Evolutionary conservation across 331 rosid genomes (phyloP), one percentile per base, ranked within the genome.

Genomic region (Stylosanthes scabra): DNA sequence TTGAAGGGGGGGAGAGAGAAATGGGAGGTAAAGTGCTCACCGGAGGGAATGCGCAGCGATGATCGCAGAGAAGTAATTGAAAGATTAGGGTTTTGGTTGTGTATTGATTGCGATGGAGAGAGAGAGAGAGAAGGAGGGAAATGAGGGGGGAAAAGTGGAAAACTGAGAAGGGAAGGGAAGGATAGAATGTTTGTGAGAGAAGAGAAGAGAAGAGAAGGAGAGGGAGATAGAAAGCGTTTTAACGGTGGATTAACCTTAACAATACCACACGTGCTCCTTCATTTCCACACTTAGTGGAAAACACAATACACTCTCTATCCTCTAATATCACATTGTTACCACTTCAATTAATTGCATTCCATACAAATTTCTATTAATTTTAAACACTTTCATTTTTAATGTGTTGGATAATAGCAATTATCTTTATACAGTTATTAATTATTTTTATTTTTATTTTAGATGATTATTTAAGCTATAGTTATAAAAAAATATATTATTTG

Each of bases 191-290:
- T 37, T n/a, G 13, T 1, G 7, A 3, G 7, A 12, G 66, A 20
- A 72, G 50, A 41, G 67, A 59, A 74, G 39, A 34, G 39, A 34
- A 80, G 64, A 72, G 50, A 41, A 62, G 4, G 2, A 56, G 7
- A 78, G 2, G 51, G 39, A 34, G 39, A 46, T 7, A 11, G 5
- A n/a, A 73, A 55, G 69, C 40, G 56, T 47, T 50, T 80, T 74
- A 80, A 74, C 69, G 80, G 84, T 68, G 80, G 80, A 56, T 46
- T 69, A 77, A 69, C 66, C 2, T 46, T 34, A 25, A 25, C 55
- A 64, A 6, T 8, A 9, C n/a, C 28, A 68, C 76, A 74, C 29
- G 80, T 63, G 84, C 69, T 40, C 25, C 25, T 20, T 40, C 63
- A 16, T 65, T 42, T 12, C 14, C 1, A 39, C 51, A 62, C 39